Conservation (phyloP, 768 basidiomycete species). For the Boletus rubescentipes region DNA sequence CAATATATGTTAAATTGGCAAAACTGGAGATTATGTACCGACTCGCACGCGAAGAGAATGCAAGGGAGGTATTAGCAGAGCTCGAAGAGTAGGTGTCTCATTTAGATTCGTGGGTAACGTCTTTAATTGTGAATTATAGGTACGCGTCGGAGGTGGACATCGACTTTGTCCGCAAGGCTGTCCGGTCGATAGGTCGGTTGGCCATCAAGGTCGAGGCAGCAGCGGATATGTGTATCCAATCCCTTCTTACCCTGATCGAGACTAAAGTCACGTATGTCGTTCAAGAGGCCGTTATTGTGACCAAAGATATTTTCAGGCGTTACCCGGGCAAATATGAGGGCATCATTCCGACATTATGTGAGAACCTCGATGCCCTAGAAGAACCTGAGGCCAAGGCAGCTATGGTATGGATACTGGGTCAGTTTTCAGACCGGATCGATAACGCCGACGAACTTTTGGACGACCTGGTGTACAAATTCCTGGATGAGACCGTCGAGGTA, state of each 20-base stretch:
- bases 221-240: constrained; percentile 87
- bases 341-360: constrained; percentile 90
- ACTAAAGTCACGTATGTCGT: constrained; percentile 96
- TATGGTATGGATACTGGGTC: constrained; percentile 97
- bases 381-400: constrained; percentile 97
- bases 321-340: constrained; percentile 98
- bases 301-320: constrained; percentile 95
- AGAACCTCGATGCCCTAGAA: constrained; percentile 87
- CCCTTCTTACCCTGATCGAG: constrained; percentile 81
- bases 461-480: constrained; percentile 82
- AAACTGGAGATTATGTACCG: constrained; percentile 99
- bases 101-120: background rate
- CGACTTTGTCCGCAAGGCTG: constrained; percentile 97
- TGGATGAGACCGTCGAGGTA: constrained; percentile 94
- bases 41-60: constrained; percentile 92
- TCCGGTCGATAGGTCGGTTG: constrained; percentile 94
- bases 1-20: constrained; percentile 97
- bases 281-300: constrained; percentile 96
- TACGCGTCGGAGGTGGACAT: constrained; percentile 98
- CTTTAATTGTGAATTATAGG: constrained; percentile 38
- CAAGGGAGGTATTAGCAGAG: constrained; percentile 88
- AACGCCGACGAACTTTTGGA: constrained; percentile 96
- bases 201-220: constrained; percentile 94
- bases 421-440: constrained; percentile 93
- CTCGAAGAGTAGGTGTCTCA: constrained; percentile 76